Conservation (phyloP, 1,284 basidiomycete species). For the Pterula multifida region DNA sequence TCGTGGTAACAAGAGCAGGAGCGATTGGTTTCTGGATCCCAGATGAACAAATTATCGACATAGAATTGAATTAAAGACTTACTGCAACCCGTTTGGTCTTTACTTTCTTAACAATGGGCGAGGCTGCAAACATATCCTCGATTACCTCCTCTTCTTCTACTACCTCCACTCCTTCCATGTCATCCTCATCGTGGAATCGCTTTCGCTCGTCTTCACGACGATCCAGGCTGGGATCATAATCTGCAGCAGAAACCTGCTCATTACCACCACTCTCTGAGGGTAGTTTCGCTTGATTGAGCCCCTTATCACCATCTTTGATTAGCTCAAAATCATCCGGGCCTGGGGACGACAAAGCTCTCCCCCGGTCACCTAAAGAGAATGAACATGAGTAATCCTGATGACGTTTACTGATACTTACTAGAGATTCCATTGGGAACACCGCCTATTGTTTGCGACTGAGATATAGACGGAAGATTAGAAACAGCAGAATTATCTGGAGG, state of each 20-base stretch:
- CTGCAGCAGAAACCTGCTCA: slow-evolving; percentile 78
- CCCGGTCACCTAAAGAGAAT: slow-evolving; percentile 27
- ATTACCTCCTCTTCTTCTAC: slow-evolving; percentile 63
- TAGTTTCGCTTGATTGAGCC: slow-evolving; percentile 26
- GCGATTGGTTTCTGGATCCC: slow-evolving; percentile 42
- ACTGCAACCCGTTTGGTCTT: slow-evolving; percentile 45
- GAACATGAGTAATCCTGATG: slow-evolving; percentile 4
- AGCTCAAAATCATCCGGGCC: slow-evolving; percentile 41
- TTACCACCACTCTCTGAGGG: slow-evolving; percentile 35
- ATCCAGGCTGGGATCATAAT: slow-evolving; percentile 86
- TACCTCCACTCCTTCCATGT: slow-evolving; percentile 38
- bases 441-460: slow-evolving; percentile 26
- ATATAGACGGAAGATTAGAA: slow-evolving; percentile 43
- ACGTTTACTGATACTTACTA: no score
- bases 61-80: slow-evolving; percentile 16
- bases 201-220: slow-evolving; percentile 71
- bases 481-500: slow-evolving; percentile 36
- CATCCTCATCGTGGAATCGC: slow-evolving; percentile 37
- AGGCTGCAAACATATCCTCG: slow-evolving; percentile 83
- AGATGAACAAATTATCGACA: slow-evolving; percentile 10
- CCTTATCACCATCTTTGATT: slow-evolving; percentile 45
- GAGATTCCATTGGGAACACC: slow-evolving; percentile 26
- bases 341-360: slow-evolving; percentile 42
- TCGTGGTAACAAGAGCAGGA: slow-evolving; percentile 58
- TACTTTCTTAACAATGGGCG: slow-evolving; percentile 38